Base-by-base conservation (phyloP, 2,329 filamentous ascomycete genomes). In the Ambrosiella xylebori region DNA sequence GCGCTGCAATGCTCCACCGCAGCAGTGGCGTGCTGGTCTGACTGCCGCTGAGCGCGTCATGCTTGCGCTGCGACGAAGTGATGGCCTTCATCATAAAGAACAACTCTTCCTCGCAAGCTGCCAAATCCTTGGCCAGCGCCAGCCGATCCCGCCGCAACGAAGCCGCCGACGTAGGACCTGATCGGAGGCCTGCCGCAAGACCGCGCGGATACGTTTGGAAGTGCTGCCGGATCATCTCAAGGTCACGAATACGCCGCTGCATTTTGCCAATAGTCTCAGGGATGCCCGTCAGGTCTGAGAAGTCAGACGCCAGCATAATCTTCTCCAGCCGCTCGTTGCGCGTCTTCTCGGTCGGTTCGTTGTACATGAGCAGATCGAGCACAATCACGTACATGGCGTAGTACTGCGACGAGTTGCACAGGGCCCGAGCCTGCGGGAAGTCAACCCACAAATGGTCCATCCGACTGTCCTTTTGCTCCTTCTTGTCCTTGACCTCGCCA, bases 21-120 rank as follows among this genome's bases (percentile, higher is more conserved):
- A 98, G 70, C 45, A 96, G 74, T 5, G 89, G 89, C 61, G 81
- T 90, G 59, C 83, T 85, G 17, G 57, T 57, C 15, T 53, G 45
- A 9, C 40, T 27, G 1, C 57, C 50, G 75, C 52, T 65, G 8
- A 54, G 35, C 64, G 79, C 79, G 61, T 95, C 88, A 62, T 82
- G 83, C 67, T 90, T 93, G 61, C 89, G 79, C 70, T 98, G 93
- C 4, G 91, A 94, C 2, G 89, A 94, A 1, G 93, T 98, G 67
- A 98, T 98, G 44, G 93, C 94, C 66, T 98, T 97, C 93, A 98
- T 97, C 75, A 98, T 86, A 72, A 98, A 98, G 76, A 98, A 99
- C 7, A 99, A 72, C 69, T 99, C 94, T 65, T 98, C 93, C 68
- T 97, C 93, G 65, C 88, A 96, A 17, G 82, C 82, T 8, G 88